Conservation (phyloP, 208 protist genomes). For the Acanthamoeba triangularis region DNA sequence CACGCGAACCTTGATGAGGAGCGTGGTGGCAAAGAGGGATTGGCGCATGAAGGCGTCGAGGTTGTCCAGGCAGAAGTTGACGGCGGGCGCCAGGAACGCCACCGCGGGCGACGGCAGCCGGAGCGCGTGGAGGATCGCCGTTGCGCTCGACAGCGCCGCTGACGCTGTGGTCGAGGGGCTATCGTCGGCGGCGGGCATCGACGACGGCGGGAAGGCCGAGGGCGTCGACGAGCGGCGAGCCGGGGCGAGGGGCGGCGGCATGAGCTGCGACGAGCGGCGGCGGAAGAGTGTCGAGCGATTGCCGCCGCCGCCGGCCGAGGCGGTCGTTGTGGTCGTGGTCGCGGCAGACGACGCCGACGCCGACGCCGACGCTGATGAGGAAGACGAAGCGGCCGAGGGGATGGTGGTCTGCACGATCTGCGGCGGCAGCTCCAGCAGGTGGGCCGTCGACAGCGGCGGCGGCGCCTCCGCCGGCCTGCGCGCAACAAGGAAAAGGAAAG, state of each 20-base stretch:
- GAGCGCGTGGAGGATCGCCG: not conserved
- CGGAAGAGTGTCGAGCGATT: not conserved
- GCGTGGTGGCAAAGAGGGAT: not conserved
- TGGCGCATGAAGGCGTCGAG: slow-evolving; percentile 41
- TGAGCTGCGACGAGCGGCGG: slow-evolving; percentile 17
- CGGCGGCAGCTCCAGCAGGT: slow-evolving; percentile 36
- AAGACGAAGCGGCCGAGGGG: not conserved
- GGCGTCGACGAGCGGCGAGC: not conserved
- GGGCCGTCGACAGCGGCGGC: slow-evolving; percentile 10
- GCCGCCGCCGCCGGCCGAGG: not conserved
- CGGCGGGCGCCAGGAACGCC: not conserved
- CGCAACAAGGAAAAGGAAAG: not conserved
- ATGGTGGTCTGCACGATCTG: slow-evolving; percentile 51
- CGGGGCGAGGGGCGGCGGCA: not conserved
- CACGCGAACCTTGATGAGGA: slow-evolving; percentile 21
- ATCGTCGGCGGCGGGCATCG: not conserved
- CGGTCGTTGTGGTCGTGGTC: not conserved
- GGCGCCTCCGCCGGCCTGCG: slow-evolving; percentile 21
- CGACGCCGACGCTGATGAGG: not conserved
- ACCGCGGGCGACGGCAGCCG: not conserved
- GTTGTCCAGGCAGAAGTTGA: slow-evolving; percentile 32
- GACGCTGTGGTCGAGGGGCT: not conserved
- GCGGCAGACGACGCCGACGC: not conserved
- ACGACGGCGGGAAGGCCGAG: not conserved
- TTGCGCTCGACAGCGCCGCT: not conserved